These are phyloP conservation scores for Dactylonectria estremocensis DNA, from an alignment of 2,329 filamentous ascomycete genomes.

Conservation along the genomic window DNA sequence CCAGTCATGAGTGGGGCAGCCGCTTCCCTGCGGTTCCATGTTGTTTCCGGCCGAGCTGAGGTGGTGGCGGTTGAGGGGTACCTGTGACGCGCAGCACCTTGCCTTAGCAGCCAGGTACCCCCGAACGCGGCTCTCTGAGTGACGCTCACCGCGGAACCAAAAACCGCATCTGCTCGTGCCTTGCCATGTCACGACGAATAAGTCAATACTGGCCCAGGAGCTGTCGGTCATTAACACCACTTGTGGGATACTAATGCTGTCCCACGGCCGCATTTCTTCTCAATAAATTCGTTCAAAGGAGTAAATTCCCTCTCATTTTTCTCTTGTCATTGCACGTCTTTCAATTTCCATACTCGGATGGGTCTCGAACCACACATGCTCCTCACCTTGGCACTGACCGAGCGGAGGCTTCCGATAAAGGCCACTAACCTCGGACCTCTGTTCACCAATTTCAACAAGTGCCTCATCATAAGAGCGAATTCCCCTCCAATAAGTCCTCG, in stretches of 20 bases:
- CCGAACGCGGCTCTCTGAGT: neutral
- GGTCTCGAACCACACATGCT: neutral
- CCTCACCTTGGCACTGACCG: neutral
- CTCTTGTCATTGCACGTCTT: neutral
- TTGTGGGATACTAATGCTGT: neutral
- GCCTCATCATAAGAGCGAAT: neutral
- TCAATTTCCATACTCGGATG: neutral
- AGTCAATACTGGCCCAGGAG: neutral
- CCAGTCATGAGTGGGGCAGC: neutral
- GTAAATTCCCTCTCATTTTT: neutral
- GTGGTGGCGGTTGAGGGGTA: constrained; percentile 1
- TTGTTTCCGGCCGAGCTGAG: neutral
- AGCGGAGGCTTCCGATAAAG: constrained; percentile 2
- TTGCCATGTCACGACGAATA: no score
- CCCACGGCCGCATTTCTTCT: neutral
- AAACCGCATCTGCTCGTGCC: neutral
- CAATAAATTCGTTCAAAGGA: neutral
- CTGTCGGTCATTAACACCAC: neutral
- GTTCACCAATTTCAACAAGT: neutral
- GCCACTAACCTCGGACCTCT: constrained; percentile 2
- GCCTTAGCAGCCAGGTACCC: constrained; percentile 16
- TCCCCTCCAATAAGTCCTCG: neutral
- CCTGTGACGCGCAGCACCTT: constrained; percentile 16
- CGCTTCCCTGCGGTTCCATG: neutral
- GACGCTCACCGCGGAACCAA: neutral